Evolutionary conservation across 106 monocot species (phyloP), one percentile per base, ranked within the genome.

Genomic region (Amphibolis antarctica): DNA sequence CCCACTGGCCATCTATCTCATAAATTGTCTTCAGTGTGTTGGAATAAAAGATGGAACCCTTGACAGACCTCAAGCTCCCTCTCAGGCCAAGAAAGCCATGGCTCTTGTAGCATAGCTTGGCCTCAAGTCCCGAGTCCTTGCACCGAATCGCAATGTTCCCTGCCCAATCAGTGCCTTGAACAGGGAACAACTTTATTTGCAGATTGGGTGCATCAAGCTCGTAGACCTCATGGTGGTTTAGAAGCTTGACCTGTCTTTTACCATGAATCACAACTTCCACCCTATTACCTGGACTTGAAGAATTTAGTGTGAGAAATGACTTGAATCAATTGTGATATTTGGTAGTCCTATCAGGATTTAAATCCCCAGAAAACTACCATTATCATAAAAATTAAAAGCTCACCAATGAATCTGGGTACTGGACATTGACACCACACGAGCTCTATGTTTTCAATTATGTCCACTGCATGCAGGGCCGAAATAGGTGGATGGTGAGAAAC

Each of bases 401-500:
- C 80, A 91, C 94, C 96, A 22, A 80, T 31, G 65, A 87, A 98
- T 68, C 58, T 90, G 2, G 96, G 80, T 44, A 70, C 55, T 23
- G 84, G 86, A 55, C 71, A 47, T 23, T 98, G 96, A 27, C 84
- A 90, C 86, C 90, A 90, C n/a, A 84, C 62, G 13, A 98, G 62
- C 62, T 96, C 90, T n/a, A 96, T 10, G 12, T 77, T 77, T 25
- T 76, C 72, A 42, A 60, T 51, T 30, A 59, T 53, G 70, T 96
- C 84, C 27, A 84, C 84, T 25, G 89, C 89, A 66, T 96, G 96
- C 44, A 96, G 76, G 5, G 86, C 89, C 46, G 82, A 78, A 10
- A 96, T 82, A 9, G 96, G 96, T 52, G 96, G 96, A 46, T 80
- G 83, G 75, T 96, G 96, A n/a, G 86, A 90, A 18, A 96, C 82